These are phyloP conservation scores for Anthracocystis walkeri DNA, from an alignment of 1,284 basidiomycete species.

Conservation along the genomic window DNA sequence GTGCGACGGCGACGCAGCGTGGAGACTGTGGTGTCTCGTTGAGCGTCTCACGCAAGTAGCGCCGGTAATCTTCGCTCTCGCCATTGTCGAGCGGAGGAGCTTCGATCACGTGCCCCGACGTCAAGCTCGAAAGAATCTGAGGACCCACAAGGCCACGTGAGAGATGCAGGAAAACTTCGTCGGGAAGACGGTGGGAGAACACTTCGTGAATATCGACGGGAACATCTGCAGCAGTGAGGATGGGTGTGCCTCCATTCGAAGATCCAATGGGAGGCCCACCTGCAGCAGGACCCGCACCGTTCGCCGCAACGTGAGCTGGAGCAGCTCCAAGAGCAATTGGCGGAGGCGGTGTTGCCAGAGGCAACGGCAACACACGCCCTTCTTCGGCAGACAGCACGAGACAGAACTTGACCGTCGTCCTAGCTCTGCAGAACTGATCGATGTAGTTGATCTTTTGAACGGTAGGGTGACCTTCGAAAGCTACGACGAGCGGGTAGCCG, in stretches of 20 bases:
- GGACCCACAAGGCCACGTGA: conserved; percentile 90
- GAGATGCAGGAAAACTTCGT: conserved; percentile 95
- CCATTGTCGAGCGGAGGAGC: conserved; percentile 92
- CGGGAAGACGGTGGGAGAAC: conserved; percentile 92
- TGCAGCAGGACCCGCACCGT: conserved; percentile 71
- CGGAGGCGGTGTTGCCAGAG: conserved; percentile 77
- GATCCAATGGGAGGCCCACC: conserved; percentile 74
- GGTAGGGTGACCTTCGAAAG: conserved; percentile 73
- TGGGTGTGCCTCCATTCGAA: conserved; percentile 72
- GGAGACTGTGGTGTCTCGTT: conserved; percentile 90
- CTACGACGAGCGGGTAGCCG: conserved; percentile 58
- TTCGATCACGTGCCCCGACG: conserved; percentile 83
- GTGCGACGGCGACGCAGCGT: conserved; percentile 81
- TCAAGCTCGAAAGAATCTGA: conserved; percentile 89
- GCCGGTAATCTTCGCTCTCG: conserved; percentile 91
- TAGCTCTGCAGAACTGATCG: conserved; percentile 89
- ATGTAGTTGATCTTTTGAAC: conserved; percentile 81
- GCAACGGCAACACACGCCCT: conserved; percentile 87
- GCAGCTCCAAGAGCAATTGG: conserved; percentile 56
- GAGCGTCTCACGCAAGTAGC: conserved; percentile 94
- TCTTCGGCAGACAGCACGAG: conserved; percentile 88
- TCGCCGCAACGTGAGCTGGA: conserved; percentile 21
- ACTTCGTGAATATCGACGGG: conserved; percentile 93
- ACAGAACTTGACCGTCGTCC: conserved; percentile 91
- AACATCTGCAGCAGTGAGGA: conserved; percentile 82